A percentile compares a stretch with the other conserved stretches of the same genome.
These are phyloP conservation scores for Tetrahymena borealis DNA, from an alignment of 73 alveolate species.

Conservation along the genomic window DNA sequence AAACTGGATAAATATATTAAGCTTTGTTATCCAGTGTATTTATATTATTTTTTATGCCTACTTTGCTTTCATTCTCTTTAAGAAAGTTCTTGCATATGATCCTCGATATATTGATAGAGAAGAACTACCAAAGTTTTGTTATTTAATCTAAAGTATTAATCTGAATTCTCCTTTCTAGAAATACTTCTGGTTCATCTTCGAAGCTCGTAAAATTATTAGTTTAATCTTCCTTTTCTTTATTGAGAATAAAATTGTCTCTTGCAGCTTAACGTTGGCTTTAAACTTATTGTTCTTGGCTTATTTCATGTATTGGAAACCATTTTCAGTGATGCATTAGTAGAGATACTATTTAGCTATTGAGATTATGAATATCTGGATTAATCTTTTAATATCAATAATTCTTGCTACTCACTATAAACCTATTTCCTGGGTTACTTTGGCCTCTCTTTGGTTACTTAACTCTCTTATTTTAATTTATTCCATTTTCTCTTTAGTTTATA, in stretches of 20 bases:
- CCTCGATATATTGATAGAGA: not conserved
- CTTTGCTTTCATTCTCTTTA: not conserved
- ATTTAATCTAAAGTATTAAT: not conserved
- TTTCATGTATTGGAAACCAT: not conserved
- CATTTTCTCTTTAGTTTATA: not conserved
- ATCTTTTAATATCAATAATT: not conserved
- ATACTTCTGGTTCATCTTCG: not conserved
- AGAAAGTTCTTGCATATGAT: not conserved
- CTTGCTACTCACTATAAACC: not conserved
- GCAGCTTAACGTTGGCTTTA: not conserved
- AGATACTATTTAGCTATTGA: not conserved
- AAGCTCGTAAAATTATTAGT: not conserved
- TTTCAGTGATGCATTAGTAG: not conserved
- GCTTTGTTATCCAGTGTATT: not conserved
- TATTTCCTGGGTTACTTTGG: not conserved
- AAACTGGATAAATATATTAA: not conserved
- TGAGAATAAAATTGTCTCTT: not conserved
- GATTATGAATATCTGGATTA: not conserved
- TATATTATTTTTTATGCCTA: not conserved
- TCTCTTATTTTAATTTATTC: not conserved
- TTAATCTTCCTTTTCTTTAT: not conserved
- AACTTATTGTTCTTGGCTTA: not conserved
- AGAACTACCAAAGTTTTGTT: not conserved
- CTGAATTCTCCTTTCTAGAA: not conserved
- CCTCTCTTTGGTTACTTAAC: not conserved